phyloP scores from a whole-genome alignment of 345 rosid genomes.

The Tarenaya hassleriana region DNA sequence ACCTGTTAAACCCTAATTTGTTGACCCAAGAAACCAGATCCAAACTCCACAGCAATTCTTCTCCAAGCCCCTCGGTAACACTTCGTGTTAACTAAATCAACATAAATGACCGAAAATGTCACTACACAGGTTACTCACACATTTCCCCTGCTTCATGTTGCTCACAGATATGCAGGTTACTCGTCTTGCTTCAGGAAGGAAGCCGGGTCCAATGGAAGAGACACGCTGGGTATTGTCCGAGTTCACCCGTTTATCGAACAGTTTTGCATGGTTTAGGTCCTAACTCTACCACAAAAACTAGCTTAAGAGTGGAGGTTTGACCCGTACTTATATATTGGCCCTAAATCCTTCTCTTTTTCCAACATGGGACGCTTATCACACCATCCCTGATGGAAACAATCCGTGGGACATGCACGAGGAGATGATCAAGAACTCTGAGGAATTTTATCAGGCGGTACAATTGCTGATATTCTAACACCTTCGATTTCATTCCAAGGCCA shows the following conservation, averaged over 20 bases:
- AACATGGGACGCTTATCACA: too few species aligned
- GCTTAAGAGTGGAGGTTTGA: too few species aligned
- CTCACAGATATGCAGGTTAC: slow-evolving; percentile 82
- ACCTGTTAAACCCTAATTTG: slow-evolving; percentile 8
- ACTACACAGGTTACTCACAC: too few species aligned
- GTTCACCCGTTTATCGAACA: slow-evolving; percentile 98
- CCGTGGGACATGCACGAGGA: slow-evolving; percentile 94
- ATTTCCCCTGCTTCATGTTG: too few species aligned
- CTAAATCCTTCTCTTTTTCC: too few species aligned
- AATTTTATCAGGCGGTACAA: slow-evolving; percentile 73
- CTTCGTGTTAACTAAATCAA: slow-evolving; percentile 5
- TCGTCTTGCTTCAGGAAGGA: slow-evolving; percentile 95
- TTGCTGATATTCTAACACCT: too few species aligned
- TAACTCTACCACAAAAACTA: too few species aligned
- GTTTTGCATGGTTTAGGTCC: too few species aligned
- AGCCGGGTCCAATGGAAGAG: slow-evolving; percentile 97
- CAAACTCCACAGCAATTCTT: background rate
- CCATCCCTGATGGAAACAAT: slow-evolving; percentile 70
- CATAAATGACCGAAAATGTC: background rate
- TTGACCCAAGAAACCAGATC: background rate
- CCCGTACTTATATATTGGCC: too few species aligned
- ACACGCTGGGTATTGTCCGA: slow-evolving; percentile 89
- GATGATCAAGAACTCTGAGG: slow-evolving; percentile 88
- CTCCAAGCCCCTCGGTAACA: background rate
- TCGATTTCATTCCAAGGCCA: slow-evolving; percentile 36